Conservation (phyloP, 164 flowering plant species). For the Amborella trichopoda region DNA sequence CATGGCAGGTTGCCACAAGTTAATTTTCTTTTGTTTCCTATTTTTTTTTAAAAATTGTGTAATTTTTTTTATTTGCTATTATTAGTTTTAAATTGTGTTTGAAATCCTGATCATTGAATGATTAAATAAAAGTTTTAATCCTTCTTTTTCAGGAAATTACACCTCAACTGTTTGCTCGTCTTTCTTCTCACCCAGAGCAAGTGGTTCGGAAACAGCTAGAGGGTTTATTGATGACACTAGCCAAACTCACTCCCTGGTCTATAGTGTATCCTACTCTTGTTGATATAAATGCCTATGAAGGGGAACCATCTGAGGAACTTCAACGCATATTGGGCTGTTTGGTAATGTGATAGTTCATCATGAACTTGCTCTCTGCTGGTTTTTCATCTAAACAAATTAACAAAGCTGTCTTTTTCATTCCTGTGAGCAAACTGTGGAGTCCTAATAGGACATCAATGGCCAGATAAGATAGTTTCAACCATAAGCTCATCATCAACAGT, state of each 20-base stretch:
- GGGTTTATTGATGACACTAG: conserved; percentile 66
- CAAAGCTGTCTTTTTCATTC: too few relatives aligned
- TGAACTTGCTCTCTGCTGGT: too few relatives aligned
- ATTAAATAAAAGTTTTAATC: neutral
- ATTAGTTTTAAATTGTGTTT: too few relatives aligned
- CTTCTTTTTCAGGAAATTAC: conserved; percentile 58
- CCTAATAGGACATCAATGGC: too few relatives aligned
- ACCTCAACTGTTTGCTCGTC: conserved; percentile 91
- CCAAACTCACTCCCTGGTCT: conserved; percentile 83
- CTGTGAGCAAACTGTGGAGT: too few relatives aligned
- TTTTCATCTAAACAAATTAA: too few relatives aligned
- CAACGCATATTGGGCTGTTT: conserved; percentile 62
- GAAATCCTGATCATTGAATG: too few relatives aligned
- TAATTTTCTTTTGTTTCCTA: neutral
- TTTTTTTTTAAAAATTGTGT: too few relatives aligned
- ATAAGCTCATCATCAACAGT: too few relatives aligned
- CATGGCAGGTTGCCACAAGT: conserved; percentile 71
- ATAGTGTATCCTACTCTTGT: conserved; percentile 88
- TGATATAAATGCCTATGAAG: conserved; percentile 66
- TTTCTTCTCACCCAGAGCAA: conserved; percentile 83
- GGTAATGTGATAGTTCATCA: conserved; percentile 67
- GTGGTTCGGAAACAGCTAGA: conserved; percentile 72
- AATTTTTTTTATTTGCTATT: too few relatives aligned
- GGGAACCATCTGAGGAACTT: conserved; percentile 82
- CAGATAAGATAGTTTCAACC: too few relatives aligned